phyloP scores from a whole-genome alignment of 2,329 filamentous ascomycete species.

The Diaporthe velutina region DNA sequence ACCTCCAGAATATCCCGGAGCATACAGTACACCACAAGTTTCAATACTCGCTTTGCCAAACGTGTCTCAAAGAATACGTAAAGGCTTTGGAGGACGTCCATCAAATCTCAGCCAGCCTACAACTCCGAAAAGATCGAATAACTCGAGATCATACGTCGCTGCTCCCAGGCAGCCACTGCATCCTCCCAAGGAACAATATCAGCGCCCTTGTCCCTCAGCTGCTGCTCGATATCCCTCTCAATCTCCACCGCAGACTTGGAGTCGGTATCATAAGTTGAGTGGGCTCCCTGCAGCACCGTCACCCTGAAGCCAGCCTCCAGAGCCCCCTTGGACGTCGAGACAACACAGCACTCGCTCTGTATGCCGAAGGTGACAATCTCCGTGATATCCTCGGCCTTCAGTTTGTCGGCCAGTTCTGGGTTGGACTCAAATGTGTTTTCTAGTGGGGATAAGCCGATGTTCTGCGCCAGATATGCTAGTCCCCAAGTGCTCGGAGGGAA shows the following conservation, averaged over 20 bases:
- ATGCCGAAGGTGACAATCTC: conserved; percentile 48
- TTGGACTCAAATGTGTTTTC: conserved; percentile 49
- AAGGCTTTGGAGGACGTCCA: too few relatives aligned
- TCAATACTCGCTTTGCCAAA: too few relatives aligned
- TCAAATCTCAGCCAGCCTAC: not conserved
- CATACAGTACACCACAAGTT: too few relatives aligned
- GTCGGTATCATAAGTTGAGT: conserved; percentile 48
- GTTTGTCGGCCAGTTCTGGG: conserved; percentile 44
- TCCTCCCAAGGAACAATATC: conserved; percentile 44
- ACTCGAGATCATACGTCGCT: conserved; percentile 37
- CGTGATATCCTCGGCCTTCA: conserved; percentile 43
- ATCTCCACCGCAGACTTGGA: conserved; percentile 45
- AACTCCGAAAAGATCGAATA: conserved; percentile 35
- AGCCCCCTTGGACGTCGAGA: conserved; percentile 45
- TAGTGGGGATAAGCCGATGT: conserved; percentile 29
- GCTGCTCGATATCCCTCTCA: conserved; percentile 46
- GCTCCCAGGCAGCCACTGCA: conserved; percentile 35
- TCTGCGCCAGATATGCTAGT: not conserved
- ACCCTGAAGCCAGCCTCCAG: conserved; percentile 47
- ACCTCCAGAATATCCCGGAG: not conserved
- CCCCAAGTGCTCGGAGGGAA: not conserved
- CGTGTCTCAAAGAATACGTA: too few relatives aligned
- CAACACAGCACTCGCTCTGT: conserved; percentile 50
- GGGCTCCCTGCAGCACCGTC: conserved; percentile 47
- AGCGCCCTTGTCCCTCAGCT: conserved; percentile 42